These are phyloP conservation scores for Macroventuria anomochaeta DNA, from an alignment of 2,329 filamentous ascomycete species.

Conservation along the genomic window DNA sequence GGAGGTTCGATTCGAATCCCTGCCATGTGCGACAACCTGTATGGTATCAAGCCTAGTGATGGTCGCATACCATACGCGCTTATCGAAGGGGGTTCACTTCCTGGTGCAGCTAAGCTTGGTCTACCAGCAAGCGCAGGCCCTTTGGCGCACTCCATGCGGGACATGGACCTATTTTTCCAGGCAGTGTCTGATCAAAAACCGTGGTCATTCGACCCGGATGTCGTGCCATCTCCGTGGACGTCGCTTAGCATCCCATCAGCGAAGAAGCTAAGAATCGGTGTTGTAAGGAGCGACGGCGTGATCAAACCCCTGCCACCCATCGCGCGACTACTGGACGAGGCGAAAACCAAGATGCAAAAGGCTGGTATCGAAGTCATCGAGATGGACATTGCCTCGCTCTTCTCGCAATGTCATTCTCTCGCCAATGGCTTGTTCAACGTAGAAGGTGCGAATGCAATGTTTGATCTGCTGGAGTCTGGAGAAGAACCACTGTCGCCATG, in stretches of 20 bases:
- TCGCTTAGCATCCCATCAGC: conserved; percentile 25
- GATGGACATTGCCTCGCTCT: conserved; percentile 59
- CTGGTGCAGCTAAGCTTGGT: conserved; percentile 56
- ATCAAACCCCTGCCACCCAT: conserved; percentile 61
- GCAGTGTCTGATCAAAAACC: conserved; percentile 60
- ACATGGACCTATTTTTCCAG: conserved; percentile 62
- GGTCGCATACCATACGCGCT: conserved; percentile 60
- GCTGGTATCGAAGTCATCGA: conserved; percentile 64
- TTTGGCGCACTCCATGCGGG: conserved; percentile 56
- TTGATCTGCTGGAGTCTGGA: conserved; percentile 62
- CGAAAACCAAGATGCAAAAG: conserved; percentile 41
- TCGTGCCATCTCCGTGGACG: conserved; percentile 50
- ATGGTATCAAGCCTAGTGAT: conserved; percentile 55
- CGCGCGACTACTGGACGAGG: conserved; percentile 54
- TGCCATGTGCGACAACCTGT: conserved; percentile 58
- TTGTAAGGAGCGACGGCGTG: conserved; percentile 59
- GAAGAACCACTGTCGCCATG: conserved; percentile 66
- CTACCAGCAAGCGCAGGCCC: conserved; percentile 56
- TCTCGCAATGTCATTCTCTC: conserved; percentile 63
- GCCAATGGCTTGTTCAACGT: conserved; percentile 65
- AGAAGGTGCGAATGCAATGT: conserved; percentile 63
- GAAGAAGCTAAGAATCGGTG: conserved; percentile 53
- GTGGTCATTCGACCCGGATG: conserved; percentile 58
- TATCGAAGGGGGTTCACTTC: conserved; percentile 56
- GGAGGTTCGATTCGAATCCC: conserved; percentile 62